Evolutionary conservation across 371 early-diverging fungal species (phyloP), one percentile per base, ranked within the genome.

Genomic region (Rhizopus delemar): DNA sequence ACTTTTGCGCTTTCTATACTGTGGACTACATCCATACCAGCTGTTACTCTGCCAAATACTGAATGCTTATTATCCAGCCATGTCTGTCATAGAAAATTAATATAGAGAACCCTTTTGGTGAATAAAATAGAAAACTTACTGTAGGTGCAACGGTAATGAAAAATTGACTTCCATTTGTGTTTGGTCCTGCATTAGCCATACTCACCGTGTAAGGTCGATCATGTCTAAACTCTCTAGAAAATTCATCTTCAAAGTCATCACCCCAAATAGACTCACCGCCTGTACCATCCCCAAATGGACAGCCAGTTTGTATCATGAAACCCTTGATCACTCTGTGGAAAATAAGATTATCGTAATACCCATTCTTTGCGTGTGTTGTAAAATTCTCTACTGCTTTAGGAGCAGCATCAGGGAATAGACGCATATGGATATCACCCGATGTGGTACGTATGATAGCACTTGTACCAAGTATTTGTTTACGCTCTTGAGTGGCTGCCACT

Each of bases 131-230:
- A 5, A 35, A 15, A 78, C 82, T 77, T 85, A 90, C 91, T 39
- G 92, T 88, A 15, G 87, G 87, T 3, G 78, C 93, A n/a, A 91
- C 89, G 0, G 99, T 99, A 63, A 99, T 97, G 66, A 99, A 99
- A 74, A 99, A 99, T 76, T 99, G 99, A 49, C 89, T 89, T 3
- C 89, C 95, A 70, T 95, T 97, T 7, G 96, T 93, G 38, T 89
- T 85, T 4, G 95, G 91, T 4, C 99, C 99, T 0, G 91, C 88
- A 74, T 99, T 99, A 7, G 99, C 99, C 99, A 99, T 99, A 59
- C 93, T 90, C 0, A 99, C 81, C 0, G 94, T 90, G 43, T 94
- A 97, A 0, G 95, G 91, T 8, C 90, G 84, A 70, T 94, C 92
- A 66, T 97, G 97, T 60, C 82, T 83, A 50, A 93, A 75, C 31